phyloP scores from a whole-genome alignment of 2,329 filamentous ascomycete genomes.

The Fusarium sp. region DNA sequence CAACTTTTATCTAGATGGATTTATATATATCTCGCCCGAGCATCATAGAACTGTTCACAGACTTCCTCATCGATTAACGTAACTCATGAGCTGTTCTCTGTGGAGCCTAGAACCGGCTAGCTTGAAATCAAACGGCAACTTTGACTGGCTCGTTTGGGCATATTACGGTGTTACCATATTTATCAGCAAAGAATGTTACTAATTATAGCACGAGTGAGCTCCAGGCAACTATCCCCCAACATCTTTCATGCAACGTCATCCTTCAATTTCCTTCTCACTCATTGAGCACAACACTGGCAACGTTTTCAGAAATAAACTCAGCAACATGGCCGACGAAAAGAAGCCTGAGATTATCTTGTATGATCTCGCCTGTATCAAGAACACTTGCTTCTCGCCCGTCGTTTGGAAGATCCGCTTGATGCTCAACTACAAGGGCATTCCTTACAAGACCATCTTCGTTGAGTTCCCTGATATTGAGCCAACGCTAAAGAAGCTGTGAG shows the following conservation, averaged over 20 bases:
- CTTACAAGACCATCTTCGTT: slow-evolving; percentile 9
- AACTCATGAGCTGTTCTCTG: neutral
- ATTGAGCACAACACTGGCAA: no score
- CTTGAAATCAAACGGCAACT: neutral
- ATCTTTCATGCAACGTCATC: neutral
- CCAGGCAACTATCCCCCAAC: neutral
- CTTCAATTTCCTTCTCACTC: no score
- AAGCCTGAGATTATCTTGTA: neutral
- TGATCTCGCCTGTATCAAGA: slow-evolving; percentile 19
- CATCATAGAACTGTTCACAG: no score
- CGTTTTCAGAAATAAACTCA: accelerated
- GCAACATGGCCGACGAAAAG: neutral
- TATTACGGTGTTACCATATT: no score
- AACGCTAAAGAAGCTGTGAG: neutral
- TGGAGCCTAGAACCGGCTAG: neutral
- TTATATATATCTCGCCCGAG: no score
- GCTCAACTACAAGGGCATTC: slow-evolving; percentile 20
- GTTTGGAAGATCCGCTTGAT: slow-evolving; percentile 22
- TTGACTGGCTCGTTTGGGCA: neutral
- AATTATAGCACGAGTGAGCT: neutral
- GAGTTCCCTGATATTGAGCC: slow-evolving; percentile 20
- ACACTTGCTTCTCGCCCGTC: slow-evolving; percentile 5
- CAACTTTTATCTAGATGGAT: no score
- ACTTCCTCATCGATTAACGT: neutral
- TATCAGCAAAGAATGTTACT: neutral